These are phyloP conservation scores for Flaveria bidentis DNA, from an alignment of 129 eudicot genomes.

Conservation along the genomic window DNA sequence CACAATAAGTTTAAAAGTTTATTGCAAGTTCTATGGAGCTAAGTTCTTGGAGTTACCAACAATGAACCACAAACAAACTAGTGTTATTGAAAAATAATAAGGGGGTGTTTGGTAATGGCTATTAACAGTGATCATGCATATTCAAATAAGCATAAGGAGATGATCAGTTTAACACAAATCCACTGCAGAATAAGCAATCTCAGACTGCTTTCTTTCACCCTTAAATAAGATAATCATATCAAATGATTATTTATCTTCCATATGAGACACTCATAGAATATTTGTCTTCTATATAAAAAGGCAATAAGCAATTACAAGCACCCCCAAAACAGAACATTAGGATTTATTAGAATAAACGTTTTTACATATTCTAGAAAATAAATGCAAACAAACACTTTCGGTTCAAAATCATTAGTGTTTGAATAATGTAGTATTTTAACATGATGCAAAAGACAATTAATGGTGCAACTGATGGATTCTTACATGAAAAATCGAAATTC, in stretches of 20 bases:
- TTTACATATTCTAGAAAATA: too few relatives aligned
- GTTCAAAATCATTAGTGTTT: too few relatives aligned
- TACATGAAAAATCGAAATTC: conserved; percentile 61
- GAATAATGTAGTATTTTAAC: too few relatives aligned
- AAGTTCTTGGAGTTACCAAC: too few relatives aligned
- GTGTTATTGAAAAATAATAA: background rate
- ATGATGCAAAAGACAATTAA: too few relatives aligned
- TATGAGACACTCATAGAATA: too few relatives aligned
- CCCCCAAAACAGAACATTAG: too few relatives aligned
- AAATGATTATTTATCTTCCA: too few relatives aligned
- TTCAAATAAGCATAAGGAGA: background rate
- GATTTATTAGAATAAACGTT: too few relatives aligned
- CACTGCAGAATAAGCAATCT: background rate
- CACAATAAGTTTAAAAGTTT: background rate
- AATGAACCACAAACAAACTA: background rate
- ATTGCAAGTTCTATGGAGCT: background rate
- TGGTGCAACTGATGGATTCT: background rate
- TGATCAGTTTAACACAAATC: background rate
- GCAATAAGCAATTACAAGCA: too few relatives aligned
- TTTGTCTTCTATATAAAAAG: too few relatives aligned
- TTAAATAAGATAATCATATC: background rate
- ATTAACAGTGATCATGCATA: background rate
- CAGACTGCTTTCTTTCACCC: background rate
- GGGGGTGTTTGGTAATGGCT: background rate
- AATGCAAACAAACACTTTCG: too few relatives aligned